Evolutionary conservation across 2,329 filamentous ascomycete genomes (phyloP), one percentile per base, ranked within the genome.

Genomic region (Xylaria sp.): DNA sequence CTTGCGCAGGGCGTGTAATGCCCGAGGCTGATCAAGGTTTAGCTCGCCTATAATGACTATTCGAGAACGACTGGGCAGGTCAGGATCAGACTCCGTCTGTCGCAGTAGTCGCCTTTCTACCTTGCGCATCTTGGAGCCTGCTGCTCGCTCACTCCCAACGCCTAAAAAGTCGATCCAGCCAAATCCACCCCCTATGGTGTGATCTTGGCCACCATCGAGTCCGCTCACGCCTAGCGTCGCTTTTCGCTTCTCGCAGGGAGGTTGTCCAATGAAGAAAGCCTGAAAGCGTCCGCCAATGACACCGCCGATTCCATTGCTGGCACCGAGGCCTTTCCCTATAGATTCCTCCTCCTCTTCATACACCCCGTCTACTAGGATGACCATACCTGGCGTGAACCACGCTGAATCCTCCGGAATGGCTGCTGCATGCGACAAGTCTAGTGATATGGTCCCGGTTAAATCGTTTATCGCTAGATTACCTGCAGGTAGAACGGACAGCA

Each of bases 161-260:
- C 94, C 95, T 1, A 98, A 81, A 72, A 98, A 99, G 75, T 98
- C 95, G 54, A 97, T 93, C 93, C 95, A 99, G 43, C 95, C 95
- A 72, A 98, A 97, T 0, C 91, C 92, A 60, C 91, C 91, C 27
- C 89, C 90, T 41, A 90, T 86, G 38, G 85, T 87, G 63, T 86
- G 81, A 61, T 86, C 84, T 19, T 80, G 77, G 10, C 83, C 82
- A n/a, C 82, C 81, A 21, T 87, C 85, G 1, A 79, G 82, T 15
- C 82, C 84, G 57, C 82, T 85, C 51, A 90, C 86, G 9, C 93
- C 93, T 3, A 97, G 80, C 0, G 93, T 95, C 11, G 87, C 85
- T 51, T 89, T 87, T 38, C 95, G 86, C 72, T 90, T 89, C 78
- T 99, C 95, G 68, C 92, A 94, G 0, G 94, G 93, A 3, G 96